Percentiles rank a stretch among this genome's conserved stretches.
These are phyloP conservation scores for Westerdykella ornata DNA, from an alignment of 2,329 filamentous ascomycete species.

Conservation along the genomic window DNA sequence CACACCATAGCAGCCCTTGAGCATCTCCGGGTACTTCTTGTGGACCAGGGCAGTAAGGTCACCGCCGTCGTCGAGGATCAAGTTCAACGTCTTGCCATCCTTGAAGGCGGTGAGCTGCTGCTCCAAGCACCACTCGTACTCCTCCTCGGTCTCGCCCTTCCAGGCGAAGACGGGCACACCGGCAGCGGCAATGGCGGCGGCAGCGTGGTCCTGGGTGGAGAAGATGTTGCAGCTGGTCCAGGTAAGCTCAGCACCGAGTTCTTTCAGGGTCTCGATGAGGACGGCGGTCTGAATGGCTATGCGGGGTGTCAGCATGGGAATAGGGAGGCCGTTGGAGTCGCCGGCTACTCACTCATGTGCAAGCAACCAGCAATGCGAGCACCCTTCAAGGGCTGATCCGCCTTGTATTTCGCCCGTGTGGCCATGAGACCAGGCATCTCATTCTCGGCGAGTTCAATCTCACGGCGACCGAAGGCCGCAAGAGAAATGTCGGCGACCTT, in stretches of 20 bases:
- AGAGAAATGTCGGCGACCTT: conserved; percentile 98
- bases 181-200: conserved; percentile 88
- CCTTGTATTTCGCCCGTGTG: conserved; percentile 84
- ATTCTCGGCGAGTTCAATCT: conserved; percentile 93
- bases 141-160: conserved; percentile 96
- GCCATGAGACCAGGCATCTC: conserved; percentile 96
- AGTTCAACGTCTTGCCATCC: conserved; percentile 91
- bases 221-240: conserved; percentile 99
- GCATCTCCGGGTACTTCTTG: conserved; percentile 96
- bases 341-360: conserved; percentile 73
- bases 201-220: conserved; percentile 97
- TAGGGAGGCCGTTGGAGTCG: conserved; percentile 6
- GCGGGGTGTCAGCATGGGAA: conserved; percentile 11
- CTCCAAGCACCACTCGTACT: conserved; percentile 99
- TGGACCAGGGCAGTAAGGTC: conserved; percentile 94
- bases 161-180: conserved; percentile 83
- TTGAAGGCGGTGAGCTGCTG: conserved; percentile 97
- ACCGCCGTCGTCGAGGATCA: conserved; percentile 98
- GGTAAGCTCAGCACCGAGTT: conserved; percentile 95
- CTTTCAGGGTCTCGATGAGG: conserved; percentile 93
- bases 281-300: conserved; percentile 94
- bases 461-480: conserved; percentile 96
- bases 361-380: conserved; percentile 96
- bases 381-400: conserved; percentile 87
- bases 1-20: conserved; percentile 96